Conservation (phyloP, 2,329 filamentous ascomycete genomes). For the Microcera coccophila region DNA sequence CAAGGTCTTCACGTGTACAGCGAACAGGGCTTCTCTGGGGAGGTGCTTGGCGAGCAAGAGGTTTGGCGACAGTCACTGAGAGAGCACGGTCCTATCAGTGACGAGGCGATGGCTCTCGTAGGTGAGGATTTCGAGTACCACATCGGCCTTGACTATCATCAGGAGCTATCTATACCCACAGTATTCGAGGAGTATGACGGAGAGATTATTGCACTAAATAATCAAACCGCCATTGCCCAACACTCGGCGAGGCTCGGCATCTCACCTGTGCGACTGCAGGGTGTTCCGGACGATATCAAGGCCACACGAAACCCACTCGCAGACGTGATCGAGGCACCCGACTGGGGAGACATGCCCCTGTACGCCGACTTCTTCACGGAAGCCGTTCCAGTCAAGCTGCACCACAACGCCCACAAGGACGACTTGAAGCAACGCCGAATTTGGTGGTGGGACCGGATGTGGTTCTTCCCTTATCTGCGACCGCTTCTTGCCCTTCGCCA, state of each 20-base stretch:
- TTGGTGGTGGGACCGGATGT: slow-evolving; percentile 24
- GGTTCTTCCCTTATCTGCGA: slow-evolving; percentile 20
- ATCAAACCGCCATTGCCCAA: not conserved
- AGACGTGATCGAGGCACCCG: not conserved
- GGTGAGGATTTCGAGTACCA: slow-evolving; percentile 17
- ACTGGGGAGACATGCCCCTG: slow-evolving; percentile 14
- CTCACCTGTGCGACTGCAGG: not conserved
- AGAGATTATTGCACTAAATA: not conserved
- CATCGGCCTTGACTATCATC: slow-evolving; percentile 25
- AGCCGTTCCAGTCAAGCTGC: slow-evolving; percentile 17
- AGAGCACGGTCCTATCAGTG: not conserved
- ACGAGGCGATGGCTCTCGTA: not conserved
- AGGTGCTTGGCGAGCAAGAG: slow-evolving; percentile 24
- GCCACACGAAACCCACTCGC: slow-evolving; percentile 7
- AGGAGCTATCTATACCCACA: slow-evolving; percentile 16
- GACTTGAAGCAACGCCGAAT: slow-evolving; percentile 18
- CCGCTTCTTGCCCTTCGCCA: not conserved
- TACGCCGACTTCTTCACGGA: slow-evolving; percentile 24
- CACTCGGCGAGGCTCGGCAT: not conserved
- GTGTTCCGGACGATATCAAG: not conserved
- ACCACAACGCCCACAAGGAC: slow-evolving; percentile 20
- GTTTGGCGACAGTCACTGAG: slow-evolving; percentile 8
- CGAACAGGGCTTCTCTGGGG: slow-evolving; percentile 20
- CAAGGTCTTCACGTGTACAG: not conserved
- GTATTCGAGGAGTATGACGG: not conserved